These are phyloP conservation scores for Voacanga thouarsii DNA, from an alignment of 257 asterid genomes.

Conservation along the genomic window DNA sequence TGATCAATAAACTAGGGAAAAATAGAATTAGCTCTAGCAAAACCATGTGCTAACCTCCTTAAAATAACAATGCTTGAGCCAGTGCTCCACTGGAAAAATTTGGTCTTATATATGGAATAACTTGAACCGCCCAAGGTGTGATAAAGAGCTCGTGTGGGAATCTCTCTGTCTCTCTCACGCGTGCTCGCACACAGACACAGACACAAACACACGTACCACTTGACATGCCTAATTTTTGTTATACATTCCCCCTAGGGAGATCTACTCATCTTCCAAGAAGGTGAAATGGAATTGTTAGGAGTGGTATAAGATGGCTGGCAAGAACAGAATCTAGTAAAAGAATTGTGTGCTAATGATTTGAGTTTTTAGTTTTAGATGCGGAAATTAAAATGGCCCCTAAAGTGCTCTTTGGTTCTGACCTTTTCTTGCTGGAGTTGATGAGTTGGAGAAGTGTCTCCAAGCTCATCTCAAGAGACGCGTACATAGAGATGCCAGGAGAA, in stretches of 20 bases:
- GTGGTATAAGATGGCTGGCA: neutral
- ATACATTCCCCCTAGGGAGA: neutral
- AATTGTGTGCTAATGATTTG: too few species aligned
- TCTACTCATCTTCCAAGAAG: too few species aligned
- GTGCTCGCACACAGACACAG: neutral
- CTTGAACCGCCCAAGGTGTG: conserved; percentile 26
- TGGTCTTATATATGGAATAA: conserved; percentile 28
- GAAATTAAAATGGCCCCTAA: conserved; percentile 1
- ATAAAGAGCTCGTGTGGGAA: conserved; percentile 21
- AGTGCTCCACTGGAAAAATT: conserved; percentile 26
- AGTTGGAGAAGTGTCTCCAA: conserved; percentile 55
- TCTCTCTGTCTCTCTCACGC: conserved; percentile 22
- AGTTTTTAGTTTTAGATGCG: conserved; percentile 16
- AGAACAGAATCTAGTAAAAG: neutral
- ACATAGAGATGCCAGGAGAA: conserved; percentile 29
- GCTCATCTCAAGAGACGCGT: conserved; percentile 48
- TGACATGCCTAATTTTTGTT: neutral
- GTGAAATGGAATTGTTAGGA: neutral
- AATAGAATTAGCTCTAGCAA: conserved; percentile 21
- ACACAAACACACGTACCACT: neutral
- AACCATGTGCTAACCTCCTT: conserved; percentile 45
- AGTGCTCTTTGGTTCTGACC: conserved; percentile 8
- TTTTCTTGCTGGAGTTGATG: conserved; percentile 18
- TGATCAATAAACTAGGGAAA: conserved; percentile 1
- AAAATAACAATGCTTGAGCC: conserved; percentile 13